Percentiles rank a stretch among this genome's conserved stretches.
phyloP scores from a whole-genome alignment of 2,329 filamentous ascomycete genomes.

The Colletotrichum tropicicola region DNA sequence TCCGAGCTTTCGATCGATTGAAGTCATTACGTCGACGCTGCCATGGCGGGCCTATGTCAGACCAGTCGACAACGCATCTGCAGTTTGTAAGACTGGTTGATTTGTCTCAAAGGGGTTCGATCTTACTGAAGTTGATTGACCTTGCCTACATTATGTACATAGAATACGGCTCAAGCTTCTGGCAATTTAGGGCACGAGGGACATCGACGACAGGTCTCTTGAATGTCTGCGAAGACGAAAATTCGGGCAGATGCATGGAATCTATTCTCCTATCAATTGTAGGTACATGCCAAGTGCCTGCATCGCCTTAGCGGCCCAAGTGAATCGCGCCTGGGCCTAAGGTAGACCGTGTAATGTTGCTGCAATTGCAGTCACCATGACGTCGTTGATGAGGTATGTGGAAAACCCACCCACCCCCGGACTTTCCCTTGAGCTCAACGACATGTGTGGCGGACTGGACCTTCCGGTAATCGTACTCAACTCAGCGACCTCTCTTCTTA shows the following conservation, averaged over 20 bases:
- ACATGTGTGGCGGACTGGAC: neutral
- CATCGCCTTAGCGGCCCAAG: neutral
- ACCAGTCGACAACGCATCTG: neutral
- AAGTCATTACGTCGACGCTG: neutral
- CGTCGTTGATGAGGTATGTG: slow-evolving; percentile 30
- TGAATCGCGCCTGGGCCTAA: neutral
- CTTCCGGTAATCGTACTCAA: neutral
- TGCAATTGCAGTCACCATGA: slow-evolving; percentile 27
- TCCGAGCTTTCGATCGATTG: neutral
- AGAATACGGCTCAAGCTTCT: too few relatives aligned
- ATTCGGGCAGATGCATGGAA: neutral
- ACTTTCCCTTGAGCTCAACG: neutral
- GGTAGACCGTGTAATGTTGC: slow-evolving; percentile 13
- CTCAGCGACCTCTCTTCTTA: neutral
- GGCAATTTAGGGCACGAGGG: too few relatives aligned
- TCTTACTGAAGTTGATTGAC: neutral
- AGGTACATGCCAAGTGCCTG: neutral
- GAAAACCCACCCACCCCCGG: neutral
- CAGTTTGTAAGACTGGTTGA: neutral
- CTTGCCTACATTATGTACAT: neutral
- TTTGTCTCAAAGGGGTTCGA: neutral
- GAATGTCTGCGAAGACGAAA: neutral
- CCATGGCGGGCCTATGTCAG: neutral
- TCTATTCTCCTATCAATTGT: neutral
- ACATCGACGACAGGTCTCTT: too few relatives aligned